phyloP scores from a whole-genome alignment of 306 rosid genomes.

The Ziziphus jujuba region DNA sequence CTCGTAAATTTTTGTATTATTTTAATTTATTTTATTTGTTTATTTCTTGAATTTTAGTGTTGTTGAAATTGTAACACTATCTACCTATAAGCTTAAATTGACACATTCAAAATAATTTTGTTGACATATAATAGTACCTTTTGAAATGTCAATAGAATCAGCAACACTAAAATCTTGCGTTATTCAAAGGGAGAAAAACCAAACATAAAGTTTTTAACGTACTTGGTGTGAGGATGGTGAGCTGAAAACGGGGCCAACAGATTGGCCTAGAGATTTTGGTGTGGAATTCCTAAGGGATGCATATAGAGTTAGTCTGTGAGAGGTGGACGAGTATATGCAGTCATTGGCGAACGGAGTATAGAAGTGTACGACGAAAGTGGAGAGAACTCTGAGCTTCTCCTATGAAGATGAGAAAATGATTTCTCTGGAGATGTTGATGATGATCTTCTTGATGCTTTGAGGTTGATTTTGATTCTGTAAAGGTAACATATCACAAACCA shows the following conservation, averaged over 20 bases:
- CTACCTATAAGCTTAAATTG: too few species aligned
- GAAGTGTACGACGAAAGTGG: conserved; percentile 39
- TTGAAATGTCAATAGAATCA: background rate
- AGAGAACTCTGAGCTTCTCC: conserved; percentile 36
- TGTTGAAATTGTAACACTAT: too few species aligned
- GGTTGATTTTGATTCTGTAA: conserved; percentile 62
- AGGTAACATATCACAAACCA: background rate
- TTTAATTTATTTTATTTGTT: too few species aligned
- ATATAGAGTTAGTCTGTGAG: conserved; percentile 17
- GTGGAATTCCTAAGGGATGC: conserved; percentile 28
- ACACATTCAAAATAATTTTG: too few species aligned
- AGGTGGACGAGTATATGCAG: conserved; percentile 34
- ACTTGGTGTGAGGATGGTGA: conserved; percentile 31
- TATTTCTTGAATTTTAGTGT: too few species aligned
- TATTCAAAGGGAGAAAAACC: background rate
- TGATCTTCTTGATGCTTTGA: conserved; percentile 44
- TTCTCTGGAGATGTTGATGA: conserved; percentile 48
- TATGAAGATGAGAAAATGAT: conserved; percentile 28
- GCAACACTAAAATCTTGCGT: background rate
- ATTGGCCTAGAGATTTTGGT: conserved; percentile 21
- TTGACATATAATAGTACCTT: too few species aligned
- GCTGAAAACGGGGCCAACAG: background rate
- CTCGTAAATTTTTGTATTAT: too few species aligned
- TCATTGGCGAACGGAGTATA: conserved; percentile 34
- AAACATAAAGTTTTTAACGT: background rate